Percentiles rank a stretch among this genome's conserved stretches.
These are phyloP conservation scores for Starmerella apicola DNA, from an alignment of 805 yeast genomes.

Conservation along the genomic window DNA sequence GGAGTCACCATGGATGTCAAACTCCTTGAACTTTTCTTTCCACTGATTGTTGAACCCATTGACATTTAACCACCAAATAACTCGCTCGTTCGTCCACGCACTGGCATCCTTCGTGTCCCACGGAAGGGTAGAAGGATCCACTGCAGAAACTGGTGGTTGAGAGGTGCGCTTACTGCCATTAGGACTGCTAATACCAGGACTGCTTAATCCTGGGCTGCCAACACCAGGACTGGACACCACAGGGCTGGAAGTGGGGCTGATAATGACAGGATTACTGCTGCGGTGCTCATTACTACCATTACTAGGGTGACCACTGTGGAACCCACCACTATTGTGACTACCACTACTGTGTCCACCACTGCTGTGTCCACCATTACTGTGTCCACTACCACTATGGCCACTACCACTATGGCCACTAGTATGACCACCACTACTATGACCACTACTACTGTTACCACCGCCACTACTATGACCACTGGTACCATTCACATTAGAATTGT, in stretches of 20 bases:
- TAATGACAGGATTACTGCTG: no score
- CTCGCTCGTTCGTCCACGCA: constrained; percentile 64
- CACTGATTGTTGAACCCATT: constrained; percentile 62
- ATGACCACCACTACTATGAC: not conserved
- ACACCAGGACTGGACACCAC: no score
- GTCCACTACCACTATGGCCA: not conserved
- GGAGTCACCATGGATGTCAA: constrained; percentile 46
- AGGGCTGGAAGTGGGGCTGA: no score
- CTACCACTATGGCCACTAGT: not conserved
- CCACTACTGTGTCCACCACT: not conserved
- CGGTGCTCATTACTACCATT: no score
- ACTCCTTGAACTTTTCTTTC: constrained; percentile 49
- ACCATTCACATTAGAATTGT: no score
- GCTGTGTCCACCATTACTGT: not conserved
- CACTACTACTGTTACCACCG: not conserved
- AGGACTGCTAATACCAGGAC: no score
- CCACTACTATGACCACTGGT: no score
- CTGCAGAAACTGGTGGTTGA: not conserved
- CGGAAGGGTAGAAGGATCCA: constrained; percentile 3
- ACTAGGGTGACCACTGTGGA: no score
- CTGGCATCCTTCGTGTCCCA: constrained; percentile 13
- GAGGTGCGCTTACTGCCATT: constrained; percentile 9
- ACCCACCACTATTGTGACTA: no score
- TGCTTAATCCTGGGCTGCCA: no score
- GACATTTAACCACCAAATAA: constrained; percentile 52